phyloP scores from a whole-genome alignment of 306 rosid genomes.

The Ormosia semicastrata region DNA sequence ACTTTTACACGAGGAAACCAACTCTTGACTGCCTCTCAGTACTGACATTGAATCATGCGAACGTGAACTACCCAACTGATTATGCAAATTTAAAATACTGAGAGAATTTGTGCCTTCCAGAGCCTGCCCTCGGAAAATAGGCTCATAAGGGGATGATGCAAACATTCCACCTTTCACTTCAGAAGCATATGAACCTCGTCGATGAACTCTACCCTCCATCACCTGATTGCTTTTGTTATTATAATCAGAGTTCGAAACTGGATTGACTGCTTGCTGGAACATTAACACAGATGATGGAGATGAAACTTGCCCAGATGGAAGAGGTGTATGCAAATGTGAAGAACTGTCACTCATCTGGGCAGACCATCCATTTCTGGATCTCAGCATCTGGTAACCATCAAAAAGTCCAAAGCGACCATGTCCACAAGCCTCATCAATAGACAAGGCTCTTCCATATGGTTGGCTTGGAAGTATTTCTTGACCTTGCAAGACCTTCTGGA shows the following conservation, averaged over 20 bases:
- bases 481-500: constrained; percentile 99
- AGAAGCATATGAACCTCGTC: constrained; percentile 24
- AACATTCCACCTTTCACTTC: constrained; percentile 44
- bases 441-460: constrained; percentile 58
- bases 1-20: constrained; percentile 59
- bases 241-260: constrained; percentile 41
- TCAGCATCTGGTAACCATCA: constrained; percentile 53
- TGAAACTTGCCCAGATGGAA: constrained; percentile 64
- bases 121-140: constrained; percentile 22
- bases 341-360: constrained; percentile 41
- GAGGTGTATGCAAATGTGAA: constrained; percentile 44
- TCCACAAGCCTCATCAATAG: constrained; percentile 41
- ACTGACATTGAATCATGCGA: constrained; percentile 29
- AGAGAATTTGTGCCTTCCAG: constrained; percentile 31
- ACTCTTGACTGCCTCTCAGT: constrained; percentile 47
- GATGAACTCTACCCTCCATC: constrained; percentile 31
- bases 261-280: constrained; percentile 80
- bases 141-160: constrained; percentile 26
- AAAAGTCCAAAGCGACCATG: constrained; percentile 57
- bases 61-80: constrained; percentile 33
- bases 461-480: constrained; percentile 89
- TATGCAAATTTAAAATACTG: constrained; percentile 9
- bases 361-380: constrained; percentile 67
- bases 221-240: constrained; percentile 20
- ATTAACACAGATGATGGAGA: constrained; percentile 94